Percentiles rank a stretch among this genome's conserved stretches.
Evolutionary conservation across 148 eudicot species (phyloP).

Genomic region (Rhododendron molle): DNA sequence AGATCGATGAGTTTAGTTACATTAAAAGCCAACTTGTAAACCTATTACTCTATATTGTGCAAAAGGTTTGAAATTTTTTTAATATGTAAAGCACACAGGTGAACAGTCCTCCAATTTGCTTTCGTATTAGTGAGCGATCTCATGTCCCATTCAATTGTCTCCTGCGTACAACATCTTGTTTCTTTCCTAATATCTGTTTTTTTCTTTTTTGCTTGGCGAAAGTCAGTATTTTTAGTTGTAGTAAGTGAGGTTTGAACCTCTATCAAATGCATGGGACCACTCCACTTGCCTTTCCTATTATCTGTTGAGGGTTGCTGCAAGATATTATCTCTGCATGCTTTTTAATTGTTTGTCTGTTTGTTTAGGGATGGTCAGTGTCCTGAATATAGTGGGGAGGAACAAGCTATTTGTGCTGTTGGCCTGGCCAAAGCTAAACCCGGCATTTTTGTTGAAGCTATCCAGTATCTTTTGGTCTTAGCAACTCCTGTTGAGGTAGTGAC

Average conservation of each 20-base stretch:
- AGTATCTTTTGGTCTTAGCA: conserved; percentile 78
- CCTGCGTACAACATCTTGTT: not conserved
- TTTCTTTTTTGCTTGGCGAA: not conserved
- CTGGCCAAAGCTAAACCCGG: conserved; percentile 82
- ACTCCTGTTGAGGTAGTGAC: conserved; percentile 90
- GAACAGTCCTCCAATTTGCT: not conserved
- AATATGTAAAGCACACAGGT: not conserved
- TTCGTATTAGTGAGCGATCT: not conserved
- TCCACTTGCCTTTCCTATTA: not conserved
- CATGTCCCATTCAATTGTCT: not conserved
- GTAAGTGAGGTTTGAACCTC: not conserved
- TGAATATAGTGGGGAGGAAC: conserved; percentile 93
- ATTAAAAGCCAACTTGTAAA: not conserved
- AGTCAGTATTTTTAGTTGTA: not conserved
- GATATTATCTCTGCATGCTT: conserved; percentile 1
- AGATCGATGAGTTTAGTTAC: not conserved
- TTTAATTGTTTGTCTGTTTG: conserved; percentile 3
- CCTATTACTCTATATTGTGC: not conserved
- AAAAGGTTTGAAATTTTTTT: not conserved
- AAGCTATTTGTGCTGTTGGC: conserved; percentile 97
- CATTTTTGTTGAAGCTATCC: conserved; percentile 90
- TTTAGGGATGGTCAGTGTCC: conserved; percentile 98
- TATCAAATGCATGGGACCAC: not conserved
- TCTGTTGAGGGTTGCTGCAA: conserved; percentile 5
- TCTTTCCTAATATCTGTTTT: not conserved